Conservation (phyloP, 805 yeast species). For the Starmerella sp. region DNA sequence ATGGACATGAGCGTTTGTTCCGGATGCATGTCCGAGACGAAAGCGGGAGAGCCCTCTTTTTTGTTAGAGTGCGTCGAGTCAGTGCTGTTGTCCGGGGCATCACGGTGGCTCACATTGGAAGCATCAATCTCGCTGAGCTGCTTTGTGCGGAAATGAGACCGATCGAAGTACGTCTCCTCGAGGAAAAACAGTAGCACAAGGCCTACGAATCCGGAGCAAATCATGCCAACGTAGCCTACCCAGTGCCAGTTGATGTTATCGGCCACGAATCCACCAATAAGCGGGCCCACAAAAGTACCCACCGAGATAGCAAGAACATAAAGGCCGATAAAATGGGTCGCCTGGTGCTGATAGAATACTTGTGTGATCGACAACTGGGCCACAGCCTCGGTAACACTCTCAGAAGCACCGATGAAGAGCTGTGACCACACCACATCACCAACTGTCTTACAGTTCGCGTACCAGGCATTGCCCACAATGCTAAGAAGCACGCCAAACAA, state of each 20-base stretch:
- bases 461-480: conserved; percentile 59
- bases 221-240: conserved; percentile 62
- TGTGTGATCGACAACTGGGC: conserved; percentile 56
- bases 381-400: conserved; percentile 70
- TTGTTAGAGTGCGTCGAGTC: background rate
- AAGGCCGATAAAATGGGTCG: conserved; percentile 59
- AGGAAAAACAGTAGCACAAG: conserved; percentile 45
- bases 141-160: conserved; percentile 23
- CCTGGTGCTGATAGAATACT: conserved; percentile 64
- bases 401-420: conserved; percentile 69
- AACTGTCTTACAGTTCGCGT: conserved; percentile 43
- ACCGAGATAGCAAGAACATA: conserved; percentile 65
- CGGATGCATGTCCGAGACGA: background rate
- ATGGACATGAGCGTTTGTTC: background rate
- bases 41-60: background rate
- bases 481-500: conserved; percentile 51
- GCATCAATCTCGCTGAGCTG: background rate
- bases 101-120: conserved; percentile 1
- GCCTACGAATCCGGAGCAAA: conserved; percentile 50
- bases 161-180: conserved; percentile 52
- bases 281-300: conserved; percentile 70
- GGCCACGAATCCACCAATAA: conserved; percentile 64
- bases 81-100: background rate
- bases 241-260: conserved; percentile 56
- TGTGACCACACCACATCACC: conserved; percentile 67